Conservation (phyloP, 495 filamentous ascomycete species). For the Penicillium turbatum region DNA sequence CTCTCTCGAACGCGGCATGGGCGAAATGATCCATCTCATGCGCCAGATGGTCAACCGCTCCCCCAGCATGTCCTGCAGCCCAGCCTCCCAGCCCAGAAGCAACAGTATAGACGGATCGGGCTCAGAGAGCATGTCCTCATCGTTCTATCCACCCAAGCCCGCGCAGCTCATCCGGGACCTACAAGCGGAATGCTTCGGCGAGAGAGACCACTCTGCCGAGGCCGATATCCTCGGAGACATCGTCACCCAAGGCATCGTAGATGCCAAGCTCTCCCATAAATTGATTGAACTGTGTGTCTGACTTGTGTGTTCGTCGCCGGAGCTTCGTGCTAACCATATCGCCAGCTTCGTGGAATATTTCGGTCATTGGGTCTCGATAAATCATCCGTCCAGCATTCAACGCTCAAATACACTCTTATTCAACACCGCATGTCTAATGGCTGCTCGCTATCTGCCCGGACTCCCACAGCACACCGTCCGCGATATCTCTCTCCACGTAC, state of each 20-base stretch:
- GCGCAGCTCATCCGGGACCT: constrained; percentile 36
- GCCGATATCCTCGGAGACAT: constrained; percentile 26
- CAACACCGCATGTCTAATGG: constrained; percentile 37
- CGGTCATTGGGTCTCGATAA: constrained; percentile 35
- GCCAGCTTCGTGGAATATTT: constrained; percentile 38
- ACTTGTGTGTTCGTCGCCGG: not conserved
- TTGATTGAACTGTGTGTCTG: constrained; percentile 34
- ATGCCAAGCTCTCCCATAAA: constrained; percentile 35
- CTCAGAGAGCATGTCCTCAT: constrained; percentile 17
- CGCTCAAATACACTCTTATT: constrained; percentile 35
- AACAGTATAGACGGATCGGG: constrained; percentile 26
- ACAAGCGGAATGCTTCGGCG: constrained; percentile 35
- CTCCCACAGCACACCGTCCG: constrained; percentile 30
- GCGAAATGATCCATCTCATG: constrained; percentile 39
- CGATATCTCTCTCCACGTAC: constrained; percentile 36
- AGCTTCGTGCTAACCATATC: constrained; percentile 7
- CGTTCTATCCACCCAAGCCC: constrained; percentile 30
- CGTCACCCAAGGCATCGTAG: constrained; percentile 32
- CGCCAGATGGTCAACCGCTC: constrained; percentile 34
- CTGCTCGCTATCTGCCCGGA: constrained; percentile 39
- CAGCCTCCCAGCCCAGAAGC: constrained; percentile 18
- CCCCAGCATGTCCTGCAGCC: constrained; percentile 17
- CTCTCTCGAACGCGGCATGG: constrained; percentile 37
- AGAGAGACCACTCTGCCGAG: constrained; percentile 24
- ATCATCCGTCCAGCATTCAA: constrained; percentile 28